phyloP scores from a whole-genome alignment of 2,329 filamentous ascomycete species.

The Ilyonectria sp. region DNA sequence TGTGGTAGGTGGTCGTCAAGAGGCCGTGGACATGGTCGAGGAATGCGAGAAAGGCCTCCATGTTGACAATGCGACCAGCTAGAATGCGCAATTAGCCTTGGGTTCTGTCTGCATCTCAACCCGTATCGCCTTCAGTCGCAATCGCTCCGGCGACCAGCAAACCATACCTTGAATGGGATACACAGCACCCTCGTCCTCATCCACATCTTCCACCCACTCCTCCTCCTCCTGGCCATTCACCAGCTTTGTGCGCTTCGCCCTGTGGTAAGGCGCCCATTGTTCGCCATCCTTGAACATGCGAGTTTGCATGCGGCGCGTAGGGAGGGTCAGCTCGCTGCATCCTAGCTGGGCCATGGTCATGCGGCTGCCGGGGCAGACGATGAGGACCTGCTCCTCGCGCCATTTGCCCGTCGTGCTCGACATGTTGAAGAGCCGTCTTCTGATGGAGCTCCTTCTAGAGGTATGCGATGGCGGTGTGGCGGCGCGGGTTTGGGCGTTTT shows the following conservation, averaged over 20 bases:
- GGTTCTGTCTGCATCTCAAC: background rate
- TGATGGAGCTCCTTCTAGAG: conserved; percentile 27
- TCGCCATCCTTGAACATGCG: conserved; percentile 95
- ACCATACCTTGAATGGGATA: conserved; percentile 81
- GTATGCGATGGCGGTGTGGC: conserved; percentile 18
- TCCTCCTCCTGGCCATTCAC: conserved; percentile 68
- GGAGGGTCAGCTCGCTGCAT: conserved; percentile 90
- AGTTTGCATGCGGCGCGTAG: conserved; percentile 88
- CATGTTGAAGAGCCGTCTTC: conserved; percentile 58
- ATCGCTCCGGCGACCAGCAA: conserved; percentile 9
- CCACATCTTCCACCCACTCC: conserved; percentile 89
- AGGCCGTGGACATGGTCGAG: conserved; percentile 92
- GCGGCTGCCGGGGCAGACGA: conserved; percentile 88
- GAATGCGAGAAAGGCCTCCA: conserved; percentile 94
- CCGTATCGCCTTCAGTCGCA: conserved; percentile 7
- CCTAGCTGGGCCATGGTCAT: conserved; percentile 93
- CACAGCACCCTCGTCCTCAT: conserved; percentile 89
- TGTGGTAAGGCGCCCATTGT: conserved; percentile 82
- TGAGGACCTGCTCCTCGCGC: conserved; percentile 75
- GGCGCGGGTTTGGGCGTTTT: conserved; percentile 8
- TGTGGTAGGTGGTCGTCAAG: conserved; percentile 93
- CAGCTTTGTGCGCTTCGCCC: conserved; percentile 75
- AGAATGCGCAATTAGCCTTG: conserved; percentile 43
- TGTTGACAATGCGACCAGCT: conserved; percentile 88
- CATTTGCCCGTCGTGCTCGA: conserved; percentile 71